Evolutionary conservation across 192 early-diverging fungal species (phyloP).

Genomic region (Chytriomyces sp.): DNA sequence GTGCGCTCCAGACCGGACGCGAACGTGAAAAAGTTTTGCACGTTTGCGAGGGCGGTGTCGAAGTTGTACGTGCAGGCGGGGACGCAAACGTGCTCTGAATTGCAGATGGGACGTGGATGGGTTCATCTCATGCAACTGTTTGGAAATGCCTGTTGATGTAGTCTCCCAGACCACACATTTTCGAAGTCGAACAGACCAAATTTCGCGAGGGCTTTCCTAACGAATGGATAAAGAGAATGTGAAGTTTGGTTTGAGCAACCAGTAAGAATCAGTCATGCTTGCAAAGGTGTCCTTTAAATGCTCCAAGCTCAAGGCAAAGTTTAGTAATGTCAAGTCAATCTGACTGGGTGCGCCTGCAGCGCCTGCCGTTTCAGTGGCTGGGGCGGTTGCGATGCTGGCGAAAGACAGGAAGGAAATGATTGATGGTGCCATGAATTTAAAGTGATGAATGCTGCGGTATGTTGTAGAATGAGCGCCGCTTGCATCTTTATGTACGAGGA

Average conservation of each 20-base stretch:
- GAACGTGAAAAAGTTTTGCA: slow-evolving; percentile 44
- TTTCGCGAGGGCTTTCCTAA: slow-evolving; percentile 15
- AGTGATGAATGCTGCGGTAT: no score
- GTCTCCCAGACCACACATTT: slow-evolving; percentile 31
- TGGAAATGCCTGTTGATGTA: slow-evolving; percentile 33
- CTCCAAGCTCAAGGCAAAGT: slow-evolving; percentile 50
- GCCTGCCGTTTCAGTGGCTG: neutral
- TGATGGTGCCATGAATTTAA: no score
- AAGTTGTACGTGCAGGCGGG: slow-evolving; percentile 49
- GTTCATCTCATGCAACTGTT: slow-evolving; percentile 36
- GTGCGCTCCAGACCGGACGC: slow-evolving; percentile 52
- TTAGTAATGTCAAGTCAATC: slow-evolving; percentile 44
- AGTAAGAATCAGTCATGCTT: neutral
- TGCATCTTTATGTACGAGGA: no score
- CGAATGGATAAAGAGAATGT: slow-evolving; percentile 6
- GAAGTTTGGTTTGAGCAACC: neutral
- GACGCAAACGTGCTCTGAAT: slow-evolving; percentile 34
- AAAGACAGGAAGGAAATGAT: no score
- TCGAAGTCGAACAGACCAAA: slow-evolving; percentile 33
- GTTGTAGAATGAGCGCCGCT: no score
- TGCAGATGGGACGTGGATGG: slow-evolving; percentile 39
- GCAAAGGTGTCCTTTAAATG: slow-evolving; percentile 39
- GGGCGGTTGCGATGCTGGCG: neutral
- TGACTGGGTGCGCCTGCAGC: neutral
- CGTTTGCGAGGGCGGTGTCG: slow-evolving; percentile 32